phyloP scores from a whole-genome alignment of 1,284 basidiomycete species.

The Pascua sp. region DNA sequence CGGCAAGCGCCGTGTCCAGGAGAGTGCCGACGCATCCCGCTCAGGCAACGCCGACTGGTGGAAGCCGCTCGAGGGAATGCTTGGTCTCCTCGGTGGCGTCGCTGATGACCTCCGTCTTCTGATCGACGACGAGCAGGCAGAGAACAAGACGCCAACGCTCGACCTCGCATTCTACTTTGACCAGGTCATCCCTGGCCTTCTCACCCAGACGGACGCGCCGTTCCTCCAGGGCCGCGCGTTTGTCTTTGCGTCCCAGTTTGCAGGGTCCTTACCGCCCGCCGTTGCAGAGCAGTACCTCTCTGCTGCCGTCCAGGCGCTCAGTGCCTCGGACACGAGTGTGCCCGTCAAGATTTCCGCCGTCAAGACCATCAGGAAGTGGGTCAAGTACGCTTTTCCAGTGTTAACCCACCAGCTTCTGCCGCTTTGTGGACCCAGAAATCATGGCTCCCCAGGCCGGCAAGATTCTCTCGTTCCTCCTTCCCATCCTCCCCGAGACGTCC shows the following conservation, averaged over 20 bases:
- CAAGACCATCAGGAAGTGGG: slow-evolving; percentile 83
- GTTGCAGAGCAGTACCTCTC: slow-evolving; percentile 79
- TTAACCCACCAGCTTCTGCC: slow-evolving; percentile 50
- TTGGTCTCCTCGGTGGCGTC: slow-evolving; percentile 81
- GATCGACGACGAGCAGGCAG: slow-evolving; percentile 66
- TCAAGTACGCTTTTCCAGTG: background rate
- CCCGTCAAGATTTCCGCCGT: slow-evolving; percentile 92
- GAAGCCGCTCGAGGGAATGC: slow-evolving; percentile 78
- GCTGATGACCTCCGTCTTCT: slow-evolving; percentile 71
- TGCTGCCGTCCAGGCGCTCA: slow-evolving; percentile 80
- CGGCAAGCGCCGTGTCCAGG: slow-evolving; percentile 53
- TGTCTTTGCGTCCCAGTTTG: slow-evolving; percentile 88
- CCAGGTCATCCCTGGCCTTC: slow-evolving; percentile 71
- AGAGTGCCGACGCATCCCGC: slow-evolving; percentile 31
- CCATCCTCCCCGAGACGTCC: slow-evolving; percentile 72
- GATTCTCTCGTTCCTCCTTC: slow-evolving; percentile 77
- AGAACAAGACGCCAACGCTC: slow-evolving; percentile 62
- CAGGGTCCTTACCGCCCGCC: slow-evolving; percentile 65
- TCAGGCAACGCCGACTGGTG: slow-evolving; percentile 56
- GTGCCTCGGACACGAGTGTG: slow-evolving; percentile 63
- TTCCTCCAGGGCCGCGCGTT: slow-evolving; percentile 93
- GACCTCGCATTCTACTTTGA: slow-evolving; percentile 73
- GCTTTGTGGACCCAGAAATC: slow-evolving; percentile 55
- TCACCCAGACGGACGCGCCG: slow-evolving; percentile 61
- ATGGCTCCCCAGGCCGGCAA: slow-evolving; percentile 63